Conservation (phyloP, 257 asterid genomes). For the Ocimum tenuiflorum region DNA sequence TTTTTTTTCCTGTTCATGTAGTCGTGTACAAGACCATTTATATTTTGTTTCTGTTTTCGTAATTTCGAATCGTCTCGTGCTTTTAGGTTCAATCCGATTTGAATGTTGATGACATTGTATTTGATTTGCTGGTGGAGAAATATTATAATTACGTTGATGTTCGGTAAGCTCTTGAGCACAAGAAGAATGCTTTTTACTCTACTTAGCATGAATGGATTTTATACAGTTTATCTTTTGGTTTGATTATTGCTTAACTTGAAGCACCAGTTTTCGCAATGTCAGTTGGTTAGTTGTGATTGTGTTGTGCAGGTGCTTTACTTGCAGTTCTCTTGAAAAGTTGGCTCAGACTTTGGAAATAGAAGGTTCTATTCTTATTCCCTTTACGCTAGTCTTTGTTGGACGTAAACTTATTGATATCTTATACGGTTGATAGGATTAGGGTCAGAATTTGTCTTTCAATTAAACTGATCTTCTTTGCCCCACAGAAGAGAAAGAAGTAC, state of each 20-base stretch:
- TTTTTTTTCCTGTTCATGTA: neutral
- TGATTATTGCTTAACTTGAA: neutral
- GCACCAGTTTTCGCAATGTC: no score
- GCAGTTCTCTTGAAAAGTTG: conserved; percentile 63
- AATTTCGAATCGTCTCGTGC: neutral
- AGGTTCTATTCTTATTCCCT: conserved; percentile 29
- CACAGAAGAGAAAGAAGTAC: conserved; percentile 34
- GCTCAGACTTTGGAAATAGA: conserved; percentile 48
- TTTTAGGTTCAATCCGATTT: conserved; percentile 53
- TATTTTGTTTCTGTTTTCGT: neutral
- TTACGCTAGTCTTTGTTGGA: neutral
- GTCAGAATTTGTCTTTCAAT: conserved; percentile 9
- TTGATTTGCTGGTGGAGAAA: conserved; percentile 54
- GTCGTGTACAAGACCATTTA: neutral
- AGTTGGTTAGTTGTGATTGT: neutral
- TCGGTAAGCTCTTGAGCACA: conserved; percentile 40
- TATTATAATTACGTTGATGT: conserved; percentile 75
- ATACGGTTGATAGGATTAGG: neutral
- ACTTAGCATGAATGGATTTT: no score
- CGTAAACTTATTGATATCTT: neutral
- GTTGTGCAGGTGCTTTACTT: conserved; percentile 68
- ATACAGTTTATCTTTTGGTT: neutral
- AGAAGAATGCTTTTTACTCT: no score
- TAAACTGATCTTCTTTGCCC: neutral
- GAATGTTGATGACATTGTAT: conserved; percentile 42